phyloP scores from a whole-genome alignment of 257 asterid species.

The Fraxinus americana region DNA sequence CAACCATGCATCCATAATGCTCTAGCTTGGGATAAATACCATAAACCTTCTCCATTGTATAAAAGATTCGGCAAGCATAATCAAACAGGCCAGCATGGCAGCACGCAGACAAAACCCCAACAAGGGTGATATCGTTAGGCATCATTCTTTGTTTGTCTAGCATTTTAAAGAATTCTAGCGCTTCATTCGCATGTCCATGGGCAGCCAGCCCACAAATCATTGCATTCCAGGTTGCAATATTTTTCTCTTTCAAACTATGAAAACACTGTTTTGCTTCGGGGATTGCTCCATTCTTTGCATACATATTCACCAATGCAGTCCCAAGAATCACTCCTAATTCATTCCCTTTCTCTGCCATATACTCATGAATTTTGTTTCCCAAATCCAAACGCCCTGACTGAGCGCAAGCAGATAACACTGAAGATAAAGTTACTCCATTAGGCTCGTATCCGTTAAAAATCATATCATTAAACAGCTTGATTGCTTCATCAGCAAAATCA shows the following conservation, averaged over 20 bases:
- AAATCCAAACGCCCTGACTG: constrained; percentile 70
- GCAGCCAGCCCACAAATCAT: constrained; percentile 79
- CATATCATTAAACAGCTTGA: constrained; percentile 61
- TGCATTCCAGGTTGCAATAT: constrained; percentile 81
- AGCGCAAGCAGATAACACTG: constrained; percentile 85
- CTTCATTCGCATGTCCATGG: constrained; percentile 78
- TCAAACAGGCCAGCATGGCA: constrained; percentile 78
- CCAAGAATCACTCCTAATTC: constrained; percentile 73
- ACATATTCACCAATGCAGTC: constrained; percentile 88
- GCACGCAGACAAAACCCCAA: constrained; percentile 83
- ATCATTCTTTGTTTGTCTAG: constrained; percentile 44
- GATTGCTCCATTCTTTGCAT: constrained; percentile 75
- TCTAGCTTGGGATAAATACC: constrained; percentile 64
- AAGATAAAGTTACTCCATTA: constrained; percentile 55
- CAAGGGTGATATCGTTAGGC: constrained; percentile 69
- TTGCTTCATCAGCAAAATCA: constrained; percentile 46
- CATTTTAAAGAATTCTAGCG: constrained; percentile 47
- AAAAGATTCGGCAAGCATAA: constrained; percentile 55
- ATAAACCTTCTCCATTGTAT: constrained; percentile 56
- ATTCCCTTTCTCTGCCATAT: constrained; percentile 51
- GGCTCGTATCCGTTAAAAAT: constrained; percentile 56
- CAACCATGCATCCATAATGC: constrained; percentile 91
- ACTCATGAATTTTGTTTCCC: constrained; percentile 65
- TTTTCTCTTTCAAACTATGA: constrained; percentile 50
- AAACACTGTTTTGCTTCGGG: constrained; percentile 58